Conservation (phyloP, 495 filamentous ascomycete genomes). For the Penicillium pulvis region DNA sequence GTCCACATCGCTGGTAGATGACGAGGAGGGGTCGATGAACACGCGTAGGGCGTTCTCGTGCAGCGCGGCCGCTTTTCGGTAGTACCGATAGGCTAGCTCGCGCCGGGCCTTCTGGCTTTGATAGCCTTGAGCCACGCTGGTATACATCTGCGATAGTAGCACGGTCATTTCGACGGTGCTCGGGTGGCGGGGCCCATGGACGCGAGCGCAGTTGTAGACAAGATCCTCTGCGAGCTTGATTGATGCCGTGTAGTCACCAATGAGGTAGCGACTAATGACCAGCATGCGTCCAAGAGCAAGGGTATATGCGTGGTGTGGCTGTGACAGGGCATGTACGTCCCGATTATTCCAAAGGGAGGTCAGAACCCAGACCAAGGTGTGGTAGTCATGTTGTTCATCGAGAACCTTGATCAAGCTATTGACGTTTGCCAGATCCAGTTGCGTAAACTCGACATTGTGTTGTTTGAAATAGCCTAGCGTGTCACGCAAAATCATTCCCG, state of each 20-base stretch:
- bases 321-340: conserved; percentile 17
- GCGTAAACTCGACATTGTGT: background rate
- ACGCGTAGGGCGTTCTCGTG: too few relatives aligned
- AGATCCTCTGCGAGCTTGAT: conserved; percentile 33
- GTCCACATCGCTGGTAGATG: conserved; percentile 13
- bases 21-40: too few relatives aligned
- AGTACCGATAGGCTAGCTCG: too few relatives aligned
- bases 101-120: too few relatives aligned
- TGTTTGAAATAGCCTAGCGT: too few relatives aligned
- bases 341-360: conserved; percentile 31
- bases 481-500: too few relatives aligned
- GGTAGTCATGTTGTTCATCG: conserved; percentile 32
- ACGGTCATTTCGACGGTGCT: too few relatives aligned
- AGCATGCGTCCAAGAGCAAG: conserved; percentile 35
- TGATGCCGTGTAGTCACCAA: conserved; percentile 22
- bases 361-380: conserved; percentile 28
- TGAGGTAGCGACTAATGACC: conserved; percentile 32
- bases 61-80: too few relatives aligned
- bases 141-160: too few relatives aligned
- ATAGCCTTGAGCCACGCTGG: too few relatives aligned
- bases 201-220: conserved; percentile 30
- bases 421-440: conserved; percentile 23
- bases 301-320: conserved; percentile 22
- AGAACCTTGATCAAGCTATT: conserved; percentile 31
- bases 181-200: conserved; percentile 25